Base-by-base conservation (phyloP, 2,329 filamentous ascomycete genomes). In the Arthroderma uncinatum region DNA sequence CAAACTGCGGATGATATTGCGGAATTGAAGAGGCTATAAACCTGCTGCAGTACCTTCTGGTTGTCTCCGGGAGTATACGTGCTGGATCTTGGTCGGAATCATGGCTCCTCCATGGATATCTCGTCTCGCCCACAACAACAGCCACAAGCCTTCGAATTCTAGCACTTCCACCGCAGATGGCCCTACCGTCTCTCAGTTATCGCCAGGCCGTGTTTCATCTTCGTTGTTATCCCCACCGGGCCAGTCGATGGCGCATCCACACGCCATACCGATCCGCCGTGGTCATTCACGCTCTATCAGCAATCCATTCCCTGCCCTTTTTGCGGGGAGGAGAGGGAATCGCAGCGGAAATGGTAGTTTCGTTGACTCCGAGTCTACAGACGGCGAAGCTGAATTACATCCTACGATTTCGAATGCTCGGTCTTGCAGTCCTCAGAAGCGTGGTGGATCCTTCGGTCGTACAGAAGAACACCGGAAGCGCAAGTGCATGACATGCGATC, bases 401-500 rank as follows among this genome's bases (percentile, higher is more conserved):
- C 37, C 36, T 34, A 37, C 33, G 12, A 42, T 57, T 36, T 40
- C 54, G 8, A 42, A 25, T 37, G 40, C 55, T n/a, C 60, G 69
- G 44, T 70, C 70, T 34, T 62, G 63, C 54, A 73, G 69, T 61
- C 72, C 72, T 58, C 71, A 73, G 64, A 69, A 76, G 64, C 67
- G 66, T 56, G 50, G 58, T 55, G 52, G 61, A 23, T 65, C 64
- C 39, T 61, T 66, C 56, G 68, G 71, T n/a, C 67, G 73, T 19
- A 75, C 77, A 62, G 82, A 78, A 63, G 82, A 88, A 63, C 81
- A 85, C 65, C 76, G 78, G 28, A 84, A 82, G 33, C 86, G 88
- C 21, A 84, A 82, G 64, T 95, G 90, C 69, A 90, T 92, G 81
- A 91, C 89, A 34, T 95, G 90, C 70, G 87, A 85, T 64, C 86